Percentiles rank a stretch among this genome's conserved stretches.
These are phyloP conservation scores for Protea cynaroides DNA, from an alignment of 164 flowering plant species.

Conservation along the genomic window DNA sequence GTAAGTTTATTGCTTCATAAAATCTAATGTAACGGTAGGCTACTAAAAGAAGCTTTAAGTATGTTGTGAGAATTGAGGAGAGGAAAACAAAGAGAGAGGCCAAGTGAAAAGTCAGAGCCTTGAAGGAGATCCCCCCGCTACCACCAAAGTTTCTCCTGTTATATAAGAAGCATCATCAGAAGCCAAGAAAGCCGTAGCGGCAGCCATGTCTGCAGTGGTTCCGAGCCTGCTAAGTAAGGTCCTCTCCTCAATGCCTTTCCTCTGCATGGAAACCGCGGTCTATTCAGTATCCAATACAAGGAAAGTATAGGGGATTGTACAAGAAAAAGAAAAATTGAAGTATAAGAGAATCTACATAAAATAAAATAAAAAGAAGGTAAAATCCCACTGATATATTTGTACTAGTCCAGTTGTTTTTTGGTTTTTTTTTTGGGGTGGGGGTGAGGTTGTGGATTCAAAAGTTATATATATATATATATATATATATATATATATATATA, in stretches of 20 bases:
- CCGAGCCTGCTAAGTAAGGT: slow-evolving; percentile 72
- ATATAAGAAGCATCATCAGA: slow-evolving; percentile 95
- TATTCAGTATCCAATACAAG: neutral
- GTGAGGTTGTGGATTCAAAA: too few relatives aligned
- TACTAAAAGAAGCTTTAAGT: neutral
- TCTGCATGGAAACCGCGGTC: slow-evolving; percentile 29
- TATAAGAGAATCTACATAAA: too few relatives aligned
- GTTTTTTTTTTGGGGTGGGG: too few relatives aligned
- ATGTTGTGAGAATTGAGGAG: too few relatives aligned
- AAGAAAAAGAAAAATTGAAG: too few relatives aligned
- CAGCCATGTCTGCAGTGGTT: slow-evolving; percentile 89
- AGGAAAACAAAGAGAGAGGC: too few relatives aligned
- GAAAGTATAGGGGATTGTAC: neutral
- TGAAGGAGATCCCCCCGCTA: slow-evolving; percentile 81
- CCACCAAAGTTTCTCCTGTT: slow-evolving; percentile 88
- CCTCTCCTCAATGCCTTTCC: slow-evolving; percentile 35
- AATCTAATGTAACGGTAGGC: neutral
- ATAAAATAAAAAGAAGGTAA: too few relatives aligned
- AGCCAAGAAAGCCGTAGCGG: slow-evolving; percentile 84
- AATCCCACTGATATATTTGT: too few relatives aligned
- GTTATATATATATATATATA: too few relatives aligned
- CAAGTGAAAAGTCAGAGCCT: slow-evolving; percentile 30
- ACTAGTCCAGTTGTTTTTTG: too few relatives aligned
- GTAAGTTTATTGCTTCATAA: neutral
- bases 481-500: too few relatives aligned